Evolutionary conservation across 768 basidiomycete species (phyloP).

Genomic region (Termitomyces sp.): DNA sequence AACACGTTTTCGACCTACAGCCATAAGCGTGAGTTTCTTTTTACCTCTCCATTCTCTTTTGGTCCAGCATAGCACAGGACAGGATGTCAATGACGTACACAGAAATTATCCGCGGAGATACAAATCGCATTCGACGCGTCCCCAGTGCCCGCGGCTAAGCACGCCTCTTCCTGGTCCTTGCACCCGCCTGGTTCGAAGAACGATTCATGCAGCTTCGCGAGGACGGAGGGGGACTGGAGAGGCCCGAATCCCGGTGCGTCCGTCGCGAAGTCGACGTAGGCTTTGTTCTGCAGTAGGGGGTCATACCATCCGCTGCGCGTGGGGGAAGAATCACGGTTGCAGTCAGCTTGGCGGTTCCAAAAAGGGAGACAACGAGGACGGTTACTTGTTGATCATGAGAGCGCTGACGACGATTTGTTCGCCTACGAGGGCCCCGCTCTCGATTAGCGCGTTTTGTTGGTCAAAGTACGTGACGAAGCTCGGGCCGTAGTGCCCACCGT

Average conservation of each 20-base stretch:
- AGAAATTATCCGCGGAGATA: slow-evolving; percentile 44
- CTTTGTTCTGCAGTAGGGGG: slow-evolving; percentile 56
- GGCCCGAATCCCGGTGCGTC: slow-evolving; percentile 66
- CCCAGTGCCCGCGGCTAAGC: slow-evolving; percentile 49
- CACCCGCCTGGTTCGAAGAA: slow-evolving; percentile 49
- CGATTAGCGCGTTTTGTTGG: slow-evolving; percentile 52
- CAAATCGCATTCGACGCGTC: slow-evolving; percentile 46
- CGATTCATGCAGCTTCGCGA: slow-evolving; percentile 41
- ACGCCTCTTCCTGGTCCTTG: slow-evolving; percentile 47
- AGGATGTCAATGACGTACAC: slow-evolving; percentile 30
- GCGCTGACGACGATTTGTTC: slow-evolving; percentile 51
- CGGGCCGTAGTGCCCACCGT: slow-evolving; percentile 66
- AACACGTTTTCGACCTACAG: slow-evolving; percentile 41
- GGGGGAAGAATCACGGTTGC: no score
- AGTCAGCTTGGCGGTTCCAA: no score
- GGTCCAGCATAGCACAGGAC: no score
- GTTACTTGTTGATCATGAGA: slow-evolving; percentile 58
- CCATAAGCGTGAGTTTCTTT: neutral
- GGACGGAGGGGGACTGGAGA: slow-evolving; percentile 42
- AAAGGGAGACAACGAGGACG: no score
- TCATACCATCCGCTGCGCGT: slow-evolving; percentile 56
- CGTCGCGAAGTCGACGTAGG: slow-evolving; percentile 55
- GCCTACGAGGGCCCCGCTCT: slow-evolving; percentile 36
- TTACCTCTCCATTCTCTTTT: no score
- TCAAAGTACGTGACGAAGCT: slow-evolving; percentile 61